Conservation (phyloP, 116 monocot species). For the Trichopus zeylanicus region DNA sequence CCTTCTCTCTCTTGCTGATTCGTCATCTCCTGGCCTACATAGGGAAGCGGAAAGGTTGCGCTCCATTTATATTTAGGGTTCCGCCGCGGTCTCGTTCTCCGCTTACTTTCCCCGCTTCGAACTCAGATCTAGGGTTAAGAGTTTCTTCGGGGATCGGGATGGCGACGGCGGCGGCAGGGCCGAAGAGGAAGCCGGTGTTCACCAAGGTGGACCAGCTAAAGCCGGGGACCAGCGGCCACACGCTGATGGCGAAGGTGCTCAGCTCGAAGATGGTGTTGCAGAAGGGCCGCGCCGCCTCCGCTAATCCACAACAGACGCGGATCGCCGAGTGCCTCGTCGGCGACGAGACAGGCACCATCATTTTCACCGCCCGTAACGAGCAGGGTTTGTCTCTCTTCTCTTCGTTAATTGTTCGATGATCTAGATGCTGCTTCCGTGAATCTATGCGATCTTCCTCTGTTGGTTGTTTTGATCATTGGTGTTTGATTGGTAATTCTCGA, state of each 20-base stretch:
- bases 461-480: too few relatives aligned
- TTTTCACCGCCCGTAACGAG: conserved; percentile 9
- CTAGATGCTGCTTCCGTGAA: background rate
- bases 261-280: conserved; percentile 18
- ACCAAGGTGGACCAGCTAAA: conserved; percentile 33
- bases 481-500: too few relatives aligned
- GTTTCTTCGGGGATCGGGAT: too few relatives aligned
- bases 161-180: background rate
- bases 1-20: too few relatives aligned
- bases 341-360: conserved; percentile 2
- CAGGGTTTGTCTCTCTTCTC: background rate
- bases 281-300: background rate
- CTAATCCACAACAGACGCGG: background rate
- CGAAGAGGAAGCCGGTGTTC: conserved; percentile 36
- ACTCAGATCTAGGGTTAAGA: background rate
- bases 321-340: conserved; percentile 8
- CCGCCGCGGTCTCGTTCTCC: too few relatives aligned
- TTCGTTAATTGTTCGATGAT: background rate
- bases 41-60: too few relatives aligned
- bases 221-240: conserved; percentile 35
- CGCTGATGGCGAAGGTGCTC: conserved; percentile 29
- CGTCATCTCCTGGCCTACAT: too few relatives aligned
- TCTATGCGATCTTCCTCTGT: too few relatives aligned
- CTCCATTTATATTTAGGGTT: too few relatives aligned
- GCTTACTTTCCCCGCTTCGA: too few relatives aligned